Evolutionary conservation across 1,284 basidiomycete genomes (phyloP), one percentile per base, ranked within the genome.

Genomic region (Ganoderma sp.): DNA sequence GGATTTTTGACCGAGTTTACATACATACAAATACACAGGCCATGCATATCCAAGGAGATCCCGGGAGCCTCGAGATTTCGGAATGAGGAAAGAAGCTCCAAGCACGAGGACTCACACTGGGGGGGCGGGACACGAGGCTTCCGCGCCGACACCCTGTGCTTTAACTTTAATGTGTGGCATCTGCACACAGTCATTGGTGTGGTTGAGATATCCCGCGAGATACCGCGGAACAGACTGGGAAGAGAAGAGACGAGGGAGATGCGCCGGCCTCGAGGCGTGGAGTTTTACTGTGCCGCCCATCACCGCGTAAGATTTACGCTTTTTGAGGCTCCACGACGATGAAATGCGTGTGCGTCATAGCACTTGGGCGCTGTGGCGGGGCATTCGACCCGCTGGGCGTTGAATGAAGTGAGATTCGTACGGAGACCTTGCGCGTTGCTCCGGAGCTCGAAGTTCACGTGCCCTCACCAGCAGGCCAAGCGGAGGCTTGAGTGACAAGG

Each of bases 1-100:
- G 52, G 52, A 19, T 56, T 56, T 34, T 34, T 56, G 52, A 56
- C 52, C 52, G 28, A 34, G 52, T 34, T 25, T 54, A 54, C 7
- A 54, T 32, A 32, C 37, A 39, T 50, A 50, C 50, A 28, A 12
- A 25, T 12, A 32, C 25, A 54, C 52, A 32, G 48, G 52, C 28
- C 52, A 12, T 32, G 12, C 10, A 32, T 32, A 32, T 32, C 25
- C 10, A 10, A n/a, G 12, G 48, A 22, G 8, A 48, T n/a, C 17
- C n/a, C 45, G n/a, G 45, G 37, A 32, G 37, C 37, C 45, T 52
- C 22, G 22, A 22, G 22, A n/a, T 3, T 28, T 22, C 48, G 48
- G 48, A 14, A n/a, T 22, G 48, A 50, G 48, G 48, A 45, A 45
- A 19, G 19, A 17, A 17, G 7, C 4, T 19, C 17, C 17, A 8